Evolutionary conservation across 345 rosid genomes (phyloP), one percentile per base, ranked within the genome.

Genomic region (Barbarea vulgaris): DNA sequence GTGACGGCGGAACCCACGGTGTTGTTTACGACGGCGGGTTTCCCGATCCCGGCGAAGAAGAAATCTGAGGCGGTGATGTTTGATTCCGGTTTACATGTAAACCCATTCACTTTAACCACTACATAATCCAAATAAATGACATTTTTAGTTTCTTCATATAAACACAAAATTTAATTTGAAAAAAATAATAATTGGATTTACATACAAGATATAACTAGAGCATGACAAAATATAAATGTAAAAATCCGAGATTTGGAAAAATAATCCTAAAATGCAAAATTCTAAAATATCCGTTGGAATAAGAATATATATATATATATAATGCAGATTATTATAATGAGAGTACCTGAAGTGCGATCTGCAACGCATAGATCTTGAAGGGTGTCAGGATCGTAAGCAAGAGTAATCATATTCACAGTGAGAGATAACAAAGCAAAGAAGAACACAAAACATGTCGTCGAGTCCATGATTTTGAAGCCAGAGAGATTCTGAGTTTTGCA

Each of bases 281-380:
- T 36, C 4, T 36, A n/a, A 37, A 9, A 9, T 10, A 25, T 25
- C 28, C 28, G 28, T 25, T 25, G 4, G 28, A 34, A 34, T 34
- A 8, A 36, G 39, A 36, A 36, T 3, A 10, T 58, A 33, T 13
- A 52, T 25, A 25, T 25, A 15, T n/a, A n/a, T n/a, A n/a, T n/a
- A n/a, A n/a, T n/a, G n/a, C n/a, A n/a, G n/a, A n/a, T n/a, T n/a
- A n/a, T n/a, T n/a, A n/a, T n/a, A n/a, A n/a, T n/a, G n/a, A n/a
- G n/a, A n/a, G 15, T 74, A 87, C 93, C 84, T 46, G 90, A 83
- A 72, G 74, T 25, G 37, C 63, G 70, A 64, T 74, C 74, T 21
- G 90, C 91, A 7, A 87, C 94, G 62, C 94, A 89, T 17, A 87
- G 72, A 81, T 89, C 94, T 81, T 89, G 94, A 42, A 87, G 89